These are phyloP conservation scores for Gnomoniopsis smithogilvyi DNA, from an alignment of 2,329 filamentous ascomycete species.

Conservation along the genomic window DNA sequence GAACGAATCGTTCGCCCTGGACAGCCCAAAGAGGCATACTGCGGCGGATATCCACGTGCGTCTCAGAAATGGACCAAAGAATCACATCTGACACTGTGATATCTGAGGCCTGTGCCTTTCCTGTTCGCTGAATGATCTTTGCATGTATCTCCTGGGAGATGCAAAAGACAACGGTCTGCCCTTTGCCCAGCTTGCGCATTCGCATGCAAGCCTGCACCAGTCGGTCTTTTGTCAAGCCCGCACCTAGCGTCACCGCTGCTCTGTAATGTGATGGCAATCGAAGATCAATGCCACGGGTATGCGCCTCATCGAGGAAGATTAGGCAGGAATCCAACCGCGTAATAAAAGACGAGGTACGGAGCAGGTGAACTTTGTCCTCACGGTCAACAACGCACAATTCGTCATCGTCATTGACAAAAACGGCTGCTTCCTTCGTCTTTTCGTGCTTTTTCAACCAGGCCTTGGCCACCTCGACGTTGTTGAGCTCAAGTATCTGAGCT, in stretches of 20 bases:
- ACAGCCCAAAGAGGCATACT: conserved; percentile 57
- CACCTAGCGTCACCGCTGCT: conserved; percentile 66
- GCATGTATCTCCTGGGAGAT: conserved; percentile 55
- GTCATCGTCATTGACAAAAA: conserved; percentile 58
- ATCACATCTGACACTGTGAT: conserved; percentile 37
- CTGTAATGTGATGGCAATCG: conserved; percentile 55
- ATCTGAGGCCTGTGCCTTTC: neutral
- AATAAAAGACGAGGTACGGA: conserved; percentile 57
- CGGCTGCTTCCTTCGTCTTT: conserved; percentile 36
- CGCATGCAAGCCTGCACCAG: conserved; percentile 72
- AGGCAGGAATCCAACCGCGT: conserved; percentile 56
- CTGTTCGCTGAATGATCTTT: conserved; percentile 40
- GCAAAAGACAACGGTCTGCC: conserved; percentile 63
- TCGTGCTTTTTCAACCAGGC: conserved; percentile 43
- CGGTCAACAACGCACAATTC: conserved; percentile 52
- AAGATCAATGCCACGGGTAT: conserved; percentile 69
- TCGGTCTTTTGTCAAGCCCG: conserved; percentile 63
- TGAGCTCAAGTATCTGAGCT: conserved; percentile 64
- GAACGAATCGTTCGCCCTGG: conserved; percentile 51
- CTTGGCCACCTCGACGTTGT: conserved; percentile 51
- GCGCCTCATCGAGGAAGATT: conserved; percentile 67
- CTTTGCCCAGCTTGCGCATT: conserved; percentile 65
- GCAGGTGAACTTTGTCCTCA: conserved; percentile 38
- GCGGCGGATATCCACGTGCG: conserved; percentile 44
- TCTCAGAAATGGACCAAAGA: conserved; percentile 57